These are phyloP conservation scores for Schoenoplectus tabernaemontani DNA, from an alignment of 202 grass and related monocot species.

Conservation along the genomic window DNA sequence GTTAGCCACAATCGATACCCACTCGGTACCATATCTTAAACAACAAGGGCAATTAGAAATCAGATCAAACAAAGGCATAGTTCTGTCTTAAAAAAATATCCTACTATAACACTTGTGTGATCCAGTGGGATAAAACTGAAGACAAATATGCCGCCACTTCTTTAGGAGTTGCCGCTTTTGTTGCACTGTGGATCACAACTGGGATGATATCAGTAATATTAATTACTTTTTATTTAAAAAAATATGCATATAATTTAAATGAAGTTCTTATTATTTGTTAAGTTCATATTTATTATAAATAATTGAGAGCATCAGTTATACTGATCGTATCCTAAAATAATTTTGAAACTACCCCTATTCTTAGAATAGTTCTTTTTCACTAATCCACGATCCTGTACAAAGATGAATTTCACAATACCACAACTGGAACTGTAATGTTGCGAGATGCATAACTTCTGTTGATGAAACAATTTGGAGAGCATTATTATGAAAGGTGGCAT, in stretches of 20 bases:
- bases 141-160: conserved; percentile 79
- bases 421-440: background rate
- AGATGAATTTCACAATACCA: background rate
- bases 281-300: background rate
- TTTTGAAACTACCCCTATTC: background rate
- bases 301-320: background rate
- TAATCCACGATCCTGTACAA: background rate
- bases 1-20: no score
- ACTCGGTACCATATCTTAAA: no score
- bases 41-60: no score
- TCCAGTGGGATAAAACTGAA: conserved; percentile 71
- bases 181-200: conserved; percentile 69
- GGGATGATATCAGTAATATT: conserved; percentile 63
- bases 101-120: no score
- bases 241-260: background rate
- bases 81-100: no score
- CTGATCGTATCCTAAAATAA: background rate
- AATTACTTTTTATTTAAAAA: background rate
- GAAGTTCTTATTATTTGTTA: background rate
- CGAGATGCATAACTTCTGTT: no score
- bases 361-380: background rate
- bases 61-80: no score
- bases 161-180: conserved; percentile 39
- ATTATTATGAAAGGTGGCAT: no score
- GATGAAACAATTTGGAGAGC: no score